phyloP scores from a whole-genome alignment of 2,329 filamentous ascomycete genomes.

The Fusarium nurragi region DNA sequence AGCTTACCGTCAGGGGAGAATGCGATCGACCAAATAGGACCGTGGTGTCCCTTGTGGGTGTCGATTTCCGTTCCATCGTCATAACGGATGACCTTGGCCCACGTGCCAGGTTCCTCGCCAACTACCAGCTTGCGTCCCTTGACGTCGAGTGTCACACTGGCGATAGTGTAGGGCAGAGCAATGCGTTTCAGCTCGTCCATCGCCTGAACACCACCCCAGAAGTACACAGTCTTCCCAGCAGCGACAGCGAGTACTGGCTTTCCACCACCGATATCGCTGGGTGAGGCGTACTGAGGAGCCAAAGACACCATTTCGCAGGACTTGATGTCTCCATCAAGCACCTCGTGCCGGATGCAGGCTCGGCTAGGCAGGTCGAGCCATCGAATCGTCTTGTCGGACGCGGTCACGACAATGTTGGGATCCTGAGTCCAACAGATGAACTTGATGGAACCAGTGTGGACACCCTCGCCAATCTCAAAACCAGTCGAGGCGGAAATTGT shows the following conservation, averaged over 20 bases:
- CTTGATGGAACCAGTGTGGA: slow-evolving; percentile 90
- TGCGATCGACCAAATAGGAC: slow-evolving; percentile 93
- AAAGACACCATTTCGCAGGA: slow-evolving; percentile 88
- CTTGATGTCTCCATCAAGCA: slow-evolving; percentile 85
- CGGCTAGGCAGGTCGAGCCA: slow-evolving; percentile 92
- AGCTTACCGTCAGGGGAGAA: slow-evolving; percentile 96
- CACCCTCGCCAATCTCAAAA: slow-evolving; percentile 87
- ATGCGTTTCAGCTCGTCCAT: slow-evolving; percentile 80
- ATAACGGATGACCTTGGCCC: slow-evolving; percentile 94
- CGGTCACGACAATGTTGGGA: slow-evolving; percentile 88
- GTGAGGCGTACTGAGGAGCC: slow-evolving; percentile 65
- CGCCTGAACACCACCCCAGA: slow-evolving; percentile 81
- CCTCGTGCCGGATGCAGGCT: slow-evolving; percentile 77
- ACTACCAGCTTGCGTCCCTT: slow-evolving; percentile 86
- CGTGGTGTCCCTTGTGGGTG: slow-evolving; percentile 95
- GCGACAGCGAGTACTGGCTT: slow-evolving; percentile 83
- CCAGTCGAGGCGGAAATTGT: slow-evolving; percentile 69
- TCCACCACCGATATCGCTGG: slow-evolving; percentile 72
- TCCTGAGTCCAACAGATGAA: slow-evolving; percentile 94
- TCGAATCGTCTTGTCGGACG: slow-evolving; percentile 88
- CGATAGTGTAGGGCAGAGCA: slow-evolving; percentile 83
- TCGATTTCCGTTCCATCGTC: slow-evolving; percentile 86
- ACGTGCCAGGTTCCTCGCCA: slow-evolving; percentile 90
- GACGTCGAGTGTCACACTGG: slow-evolving; percentile 88
- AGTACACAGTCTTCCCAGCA: slow-evolving; percentile 93